Evolutionary conservation across 2,329 filamentous ascomycete species (phyloP), one percentile per base, ranked within the genome.

Genomic region (Talaromyces sp.): DNA sequence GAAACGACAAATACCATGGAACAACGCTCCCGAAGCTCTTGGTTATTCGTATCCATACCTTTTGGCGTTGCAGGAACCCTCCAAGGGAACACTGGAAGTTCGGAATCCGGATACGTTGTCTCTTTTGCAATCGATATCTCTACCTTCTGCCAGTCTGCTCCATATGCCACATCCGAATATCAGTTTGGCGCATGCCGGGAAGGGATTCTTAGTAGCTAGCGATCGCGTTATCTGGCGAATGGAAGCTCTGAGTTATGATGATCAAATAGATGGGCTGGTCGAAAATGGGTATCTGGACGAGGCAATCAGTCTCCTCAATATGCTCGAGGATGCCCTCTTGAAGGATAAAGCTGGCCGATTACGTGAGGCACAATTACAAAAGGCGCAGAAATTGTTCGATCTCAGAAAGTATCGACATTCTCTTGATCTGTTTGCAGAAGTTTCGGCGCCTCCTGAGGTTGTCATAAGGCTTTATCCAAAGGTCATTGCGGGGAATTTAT

Each of bases 41-140:
- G 94, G 93, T 21, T 99, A 97, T 72, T 97, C 92, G 21, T 99
- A 99, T 70, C 94, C 94, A 0, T 99, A 97, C 70, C 86, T 99
- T 57, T 79, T 99, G 51, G 89, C 91, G 9, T 78, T 99, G 13
- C 91, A 96, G 69, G 80, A 91, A 7, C 85, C 91, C 0, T 81
- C 89, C 1, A 96, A 94, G 72, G 91, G 93, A 2, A 85, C 84
- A 0, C 77, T 99, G 10, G 94, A 99, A 73, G 88, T 99, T 37
- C 84, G 94, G 40, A 99, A 97, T 67, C 93, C 94, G 0, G 88
- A 94, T 59, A 97, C 93, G 0, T 77, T 97, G 46, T 94, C 87
- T n/a, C 77, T 97, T 15, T 78, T 99, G 17, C 94, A 99, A 74
- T 91, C 85, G 0, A 87, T 99, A 53, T 80, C 85, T 6, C 80